Base-by-base conservation (phyloP, 768 basidiomycete species). In the Melanogaster broomeanus region DNA sequence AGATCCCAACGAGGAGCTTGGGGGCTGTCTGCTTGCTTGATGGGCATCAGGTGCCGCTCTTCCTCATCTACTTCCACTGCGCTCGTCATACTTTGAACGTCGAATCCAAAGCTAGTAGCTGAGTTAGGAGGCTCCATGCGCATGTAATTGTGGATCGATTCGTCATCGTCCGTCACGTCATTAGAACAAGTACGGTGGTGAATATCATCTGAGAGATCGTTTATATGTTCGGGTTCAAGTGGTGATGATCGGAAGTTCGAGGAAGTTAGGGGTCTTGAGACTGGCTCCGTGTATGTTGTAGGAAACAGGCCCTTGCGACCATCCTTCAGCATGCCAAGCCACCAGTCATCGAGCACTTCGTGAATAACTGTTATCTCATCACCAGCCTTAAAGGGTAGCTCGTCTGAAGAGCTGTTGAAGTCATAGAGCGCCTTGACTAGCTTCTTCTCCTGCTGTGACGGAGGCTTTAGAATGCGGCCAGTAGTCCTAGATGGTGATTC, bases 341-440 rank as follows among this genome's bases (percentile, higher is more conserved):
- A 95, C 93, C 93, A 95, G 53, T 84, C 92, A 55, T 90, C 88
- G 30, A 92, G 74, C 1, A 93, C 89, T 65, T 95, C 91, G 30
- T 83, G 84, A 25, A 90, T 59, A 25, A 94, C 84, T 13, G 77
- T 67, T 50, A 97, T 87, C 58, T 90, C 82, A 35, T 87, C 85
- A 1, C 92, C 93, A 5, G 77, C 72, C 51, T 73, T 78, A 72
- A 96, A 87, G 38, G 78, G 78, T 33, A 97, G 74, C 66, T 96
- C 93, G 58, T 94, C 93, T 2, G 81, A 72, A 2, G 84, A 84
- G 3, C 84, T 89, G 0, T 73, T 68, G 66, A 92, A 95, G 66
- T 89, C 87, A 62, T 87, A 83, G 57, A 88, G 61, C 0, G 90
- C 92, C 40, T 82, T 79, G 45, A 88, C 87, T 12, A 81, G 43